Base-by-base conservation (phyloP, 331 rosid genomes). In the Stylosanthes scabra region DNA sequence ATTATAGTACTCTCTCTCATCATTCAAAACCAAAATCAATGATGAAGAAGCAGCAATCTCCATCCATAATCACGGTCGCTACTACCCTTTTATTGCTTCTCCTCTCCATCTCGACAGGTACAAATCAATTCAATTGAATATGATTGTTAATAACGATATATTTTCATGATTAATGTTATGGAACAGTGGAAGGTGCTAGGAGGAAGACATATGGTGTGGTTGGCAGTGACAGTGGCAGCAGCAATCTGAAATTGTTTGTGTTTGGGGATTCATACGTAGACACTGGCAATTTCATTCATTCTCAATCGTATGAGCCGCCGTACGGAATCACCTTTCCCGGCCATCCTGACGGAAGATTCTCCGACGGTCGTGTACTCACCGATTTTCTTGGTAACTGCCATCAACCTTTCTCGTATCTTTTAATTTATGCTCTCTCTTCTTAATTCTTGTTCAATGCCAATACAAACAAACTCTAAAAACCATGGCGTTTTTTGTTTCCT, bases 181-280 rank as follows among this genome's bases (percentile, higher is more conserved):
- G 41, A 83, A 83, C 7, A 11, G 75, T 75, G 9, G 72, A 71
- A 65, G 81, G 83, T 34, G 55, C 47, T 7, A 54, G 66, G 44
- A 63, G 66, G 44, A 63, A 34, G 28, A 7, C 81, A 29, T 6
- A 9, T 59, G 55, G 66, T 6, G 5, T 40, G 34, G 46, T 6
- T 10, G 37, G 49, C 12, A 11, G 41, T 62, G 13, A 2, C 42
- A 51, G n/a, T 1, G 37, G 49, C 12, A 11, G 41, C 67, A 20
- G 2, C 42, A 51, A 51, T 1, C 9, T 12, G 40, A 89, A 89
- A 73, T 58, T 91, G 12, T 89, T 91, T 61, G 91, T 91, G 3
- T 89, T 91, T 47, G 96, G 97, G 16, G 97, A 91, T 29, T 89
- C 96, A 0, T 91, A 89, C 12, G 87, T 86, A 7, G 96, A 89